Base-by-base conservation (phyloP, 2,329 filamentous ascomycete genomes). In the Passalora sequoiae region DNA sequence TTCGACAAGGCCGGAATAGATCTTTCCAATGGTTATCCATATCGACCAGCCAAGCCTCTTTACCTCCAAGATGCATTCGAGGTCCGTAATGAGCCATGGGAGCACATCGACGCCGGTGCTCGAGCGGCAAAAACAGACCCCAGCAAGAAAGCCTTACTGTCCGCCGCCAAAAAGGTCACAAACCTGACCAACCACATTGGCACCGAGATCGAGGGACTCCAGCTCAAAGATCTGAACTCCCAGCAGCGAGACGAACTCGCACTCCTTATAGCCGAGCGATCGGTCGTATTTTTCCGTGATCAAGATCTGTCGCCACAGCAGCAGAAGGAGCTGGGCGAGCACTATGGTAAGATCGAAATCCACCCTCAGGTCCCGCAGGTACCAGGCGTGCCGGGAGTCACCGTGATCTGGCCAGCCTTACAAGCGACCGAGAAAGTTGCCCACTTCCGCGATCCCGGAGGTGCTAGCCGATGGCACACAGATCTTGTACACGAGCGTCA, bases 341-440 rank as follows among this genome's bases (percentile, higher is more conserved):
- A 76, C 60, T 84, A 70, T 48, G 80, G 81, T 3, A 76, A 84
- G 51, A 67, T 85, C 20, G 83, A 86, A 55, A 65, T 86, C 10
- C 83, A 86, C 57, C 83, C 83, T 0, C 83, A 86, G 76, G 80
- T 78, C 0, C 76, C 83, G 0, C 79, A 84, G 31, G 82, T 86
- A 0, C 83, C 83, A 0, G 83, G 83, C 1, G 67, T 84, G 0
- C 69, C 72, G 0, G 82, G 82, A 0, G 78, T 80, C 1, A 59
- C 54, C 1, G 51, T 86, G 4, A 81, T 86, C 36, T 86, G 83
- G 83, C 83, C 83, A 0, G 81, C 76, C 24, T 72, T 86, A 0
- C 70, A 74, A 59, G 81, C 80, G 0, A 80, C 76, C 0, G 83
- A 86, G 59, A 61, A 66, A 1, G 61, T 69, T 2, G 75, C 80